Conservation (phyloP, 2,329 filamentous ascomycete species). For the Diaporthe citrichinensis region DNA sequence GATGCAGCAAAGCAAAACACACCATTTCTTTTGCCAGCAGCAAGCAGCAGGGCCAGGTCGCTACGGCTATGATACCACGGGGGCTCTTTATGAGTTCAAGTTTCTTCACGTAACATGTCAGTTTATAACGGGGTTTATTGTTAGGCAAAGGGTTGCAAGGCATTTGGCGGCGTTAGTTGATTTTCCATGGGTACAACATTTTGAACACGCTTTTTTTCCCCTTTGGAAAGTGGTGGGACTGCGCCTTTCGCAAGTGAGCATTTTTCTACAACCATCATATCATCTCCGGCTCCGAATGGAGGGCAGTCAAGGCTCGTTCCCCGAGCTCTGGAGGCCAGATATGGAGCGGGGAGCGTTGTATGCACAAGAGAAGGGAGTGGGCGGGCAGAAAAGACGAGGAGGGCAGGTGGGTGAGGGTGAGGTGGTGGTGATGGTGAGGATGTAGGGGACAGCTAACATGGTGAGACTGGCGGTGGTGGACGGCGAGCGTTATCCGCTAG, state of each 20-base stretch:
- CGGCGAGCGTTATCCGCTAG: neutral
- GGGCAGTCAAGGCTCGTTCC: neutral
- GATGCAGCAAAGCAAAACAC: constrained; percentile 35
- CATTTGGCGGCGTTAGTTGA: constrained; percentile 41
- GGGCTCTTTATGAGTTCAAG: constrained; percentile 34
- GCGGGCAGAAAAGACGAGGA: neutral
- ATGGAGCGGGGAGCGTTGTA: constrained; percentile 20
- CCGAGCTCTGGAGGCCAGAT: constrained; percentile 2
- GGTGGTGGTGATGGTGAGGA: constrained; percentile 5
- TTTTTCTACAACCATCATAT: neutral
- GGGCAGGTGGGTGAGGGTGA: neutral
- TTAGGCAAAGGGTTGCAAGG: constrained; percentile 33
- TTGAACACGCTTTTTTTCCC: constrained; percentile 13
- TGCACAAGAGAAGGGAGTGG: neutral
- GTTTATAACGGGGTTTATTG: constrained; percentile 28
- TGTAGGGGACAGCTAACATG: neutral
- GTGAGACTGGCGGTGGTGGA: constrained; percentile 16
- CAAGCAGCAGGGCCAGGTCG: constrained; percentile 40
- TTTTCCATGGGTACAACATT: constrained; percentile 26
- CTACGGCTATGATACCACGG: constrained; percentile 42
- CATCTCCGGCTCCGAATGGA: constrained; percentile 13
- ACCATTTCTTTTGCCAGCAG: constrained; percentile 30
- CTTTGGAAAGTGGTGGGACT: constrained; percentile 25
- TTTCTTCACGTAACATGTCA: constrained; percentile 42
- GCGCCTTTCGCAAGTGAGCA: constrained; percentile 35